Evolutionary conservation across 2,329 filamentous ascomycete species (phyloP).

Genomic region (Penicillium palitans): DNA sequence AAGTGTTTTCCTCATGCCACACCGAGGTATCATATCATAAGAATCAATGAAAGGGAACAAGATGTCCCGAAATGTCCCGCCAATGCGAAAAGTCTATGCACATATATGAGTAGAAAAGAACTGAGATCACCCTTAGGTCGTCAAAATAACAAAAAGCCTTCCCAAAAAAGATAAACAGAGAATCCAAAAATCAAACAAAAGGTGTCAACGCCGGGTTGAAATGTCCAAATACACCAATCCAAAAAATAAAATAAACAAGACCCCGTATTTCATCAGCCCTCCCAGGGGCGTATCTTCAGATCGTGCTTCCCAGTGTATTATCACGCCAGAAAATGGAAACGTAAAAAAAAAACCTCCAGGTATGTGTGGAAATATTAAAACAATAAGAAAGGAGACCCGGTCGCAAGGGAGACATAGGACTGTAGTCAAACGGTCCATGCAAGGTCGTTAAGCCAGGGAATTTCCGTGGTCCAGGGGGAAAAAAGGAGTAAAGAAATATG

Average conservation of each 20-base stretch:
- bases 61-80: constrained; percentile 9
- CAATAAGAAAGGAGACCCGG: constrained; percentile 16
- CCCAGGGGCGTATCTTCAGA: constrained; percentile 17
- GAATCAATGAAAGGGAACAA: constrained; percentile 14
- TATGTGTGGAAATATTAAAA: constrained; percentile 27
- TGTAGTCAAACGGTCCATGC: constrained; percentile 12
- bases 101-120: constrained; percentile 7
- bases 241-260: constrained; percentile 6
- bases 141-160: constrained; percentile 10
- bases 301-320: constrained; percentile 26
- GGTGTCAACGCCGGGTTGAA: constrained; percentile 12
- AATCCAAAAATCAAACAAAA: background rate
- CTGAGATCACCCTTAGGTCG: constrained; percentile 14
- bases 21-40: constrained; percentile 28
- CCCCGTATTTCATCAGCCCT: constrained; percentile 18
- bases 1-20: constrained; percentile 9
- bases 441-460: constrained; percentile 8
- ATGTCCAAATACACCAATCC: constrained; percentile 3
- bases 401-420: constrained; percentile 3
- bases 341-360: constrained; percentile 13
- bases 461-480: constrained; percentile 9
- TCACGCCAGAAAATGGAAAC: constrained; percentile 14
- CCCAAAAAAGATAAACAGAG: constrained; percentile 12
- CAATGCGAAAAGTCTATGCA: constrained; percentile 21
- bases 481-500: constrained; percentile 11